phyloP scores from a whole-genome alignment of 176 grass and related monocot species.

The Triticum monococcum region DNA sequence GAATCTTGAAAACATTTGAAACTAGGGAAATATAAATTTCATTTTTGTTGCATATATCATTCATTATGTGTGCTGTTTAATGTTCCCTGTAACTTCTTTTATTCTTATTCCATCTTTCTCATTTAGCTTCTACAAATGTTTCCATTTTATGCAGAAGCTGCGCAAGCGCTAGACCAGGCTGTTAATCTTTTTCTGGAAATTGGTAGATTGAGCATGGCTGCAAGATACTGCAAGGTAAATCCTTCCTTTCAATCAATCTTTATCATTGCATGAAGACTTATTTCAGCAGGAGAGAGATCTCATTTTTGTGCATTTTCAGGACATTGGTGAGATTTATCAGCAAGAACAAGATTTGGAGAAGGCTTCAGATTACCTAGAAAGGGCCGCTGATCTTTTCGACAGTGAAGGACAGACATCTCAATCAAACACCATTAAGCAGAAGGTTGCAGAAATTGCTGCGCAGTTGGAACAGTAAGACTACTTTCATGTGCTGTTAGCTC shows the following conservation, averaged over 20 bases:
- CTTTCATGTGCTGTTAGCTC: neutral
- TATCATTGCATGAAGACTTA: neutral
- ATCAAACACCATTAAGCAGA: slow-evolving; percentile 81
- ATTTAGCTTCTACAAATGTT: neutral
- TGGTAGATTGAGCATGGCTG: slow-evolving; percentile 97
- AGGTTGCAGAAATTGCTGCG: slow-evolving; percentile 90
- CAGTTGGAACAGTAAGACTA: slow-evolving; percentile 96
- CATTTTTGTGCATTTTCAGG: slow-evolving; percentile 59
- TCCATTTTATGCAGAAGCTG: slow-evolving; percentile 65
- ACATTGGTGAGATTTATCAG: slow-evolving; percentile 94
- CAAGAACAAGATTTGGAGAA: slow-evolving; percentile 90
- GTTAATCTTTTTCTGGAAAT: slow-evolving; percentile 96
- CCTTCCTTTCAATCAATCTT: neutral
- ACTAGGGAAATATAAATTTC: neutral
- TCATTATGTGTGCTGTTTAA: neutral
- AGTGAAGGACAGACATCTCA: slow-evolving; percentile 84
- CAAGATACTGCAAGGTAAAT: slow-evolving; percentile 97
- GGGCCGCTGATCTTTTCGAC: slow-evolving; percentile 86
- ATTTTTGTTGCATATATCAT: slow-evolving; percentile 1
- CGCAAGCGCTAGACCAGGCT: slow-evolving; percentile 73
- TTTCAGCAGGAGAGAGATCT: slow-evolving; percentile 16
- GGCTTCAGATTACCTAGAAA: slow-evolving; percentile 82
- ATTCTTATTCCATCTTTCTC: neutral
- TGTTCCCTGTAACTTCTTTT: slow-evolving; percentile 6
- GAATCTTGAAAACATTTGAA: neutral